These are phyloP conservation scores for Talaromyces sp. DNA, from an alignment of 2,329 filamentous ascomycete genomes.

Conservation along the genomic window DNA sequence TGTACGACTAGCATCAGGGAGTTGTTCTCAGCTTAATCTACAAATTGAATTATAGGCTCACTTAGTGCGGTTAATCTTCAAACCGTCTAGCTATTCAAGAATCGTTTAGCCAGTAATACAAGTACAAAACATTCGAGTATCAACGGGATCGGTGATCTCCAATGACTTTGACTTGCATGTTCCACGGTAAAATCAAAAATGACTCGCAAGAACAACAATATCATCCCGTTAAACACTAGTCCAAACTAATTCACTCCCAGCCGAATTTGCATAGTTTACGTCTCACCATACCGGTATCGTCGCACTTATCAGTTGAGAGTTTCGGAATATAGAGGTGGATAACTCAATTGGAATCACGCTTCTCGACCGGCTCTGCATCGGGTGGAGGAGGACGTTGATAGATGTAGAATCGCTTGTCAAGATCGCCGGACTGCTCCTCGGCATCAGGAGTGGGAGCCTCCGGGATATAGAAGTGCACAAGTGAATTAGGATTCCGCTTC, in stretches of 20 bases:
- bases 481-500: not conserved
- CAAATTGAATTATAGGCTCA: not conserved
- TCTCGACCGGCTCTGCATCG: not conserved
- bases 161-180: not conserved
- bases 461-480: not conserved
- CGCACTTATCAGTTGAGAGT: not conserved
- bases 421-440: not conserved
- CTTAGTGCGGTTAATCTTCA: not conserved
- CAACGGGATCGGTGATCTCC: not conserved
- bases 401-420: slow-evolving; percentile 1
- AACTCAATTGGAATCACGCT: not conserved
- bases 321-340: not conserved
- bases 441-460: not conserved
- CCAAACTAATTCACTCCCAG: too few relatives aligned
- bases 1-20: not conserved
- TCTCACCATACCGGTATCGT: not conserved
- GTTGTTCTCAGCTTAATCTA: not conserved
- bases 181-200: not conserved
- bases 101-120: not conserved
- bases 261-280: not conserved
- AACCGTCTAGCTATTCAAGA: not conserved
- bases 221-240: not conserved
- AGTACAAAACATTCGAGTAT: not conserved
- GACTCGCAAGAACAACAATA: not conserved
- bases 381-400: not conserved